These are phyloP conservation scores for Aspergillus intermedius DNA, from an alignment of 2,329 filamentous ascomycete species.

Conservation along the genomic window DNA sequence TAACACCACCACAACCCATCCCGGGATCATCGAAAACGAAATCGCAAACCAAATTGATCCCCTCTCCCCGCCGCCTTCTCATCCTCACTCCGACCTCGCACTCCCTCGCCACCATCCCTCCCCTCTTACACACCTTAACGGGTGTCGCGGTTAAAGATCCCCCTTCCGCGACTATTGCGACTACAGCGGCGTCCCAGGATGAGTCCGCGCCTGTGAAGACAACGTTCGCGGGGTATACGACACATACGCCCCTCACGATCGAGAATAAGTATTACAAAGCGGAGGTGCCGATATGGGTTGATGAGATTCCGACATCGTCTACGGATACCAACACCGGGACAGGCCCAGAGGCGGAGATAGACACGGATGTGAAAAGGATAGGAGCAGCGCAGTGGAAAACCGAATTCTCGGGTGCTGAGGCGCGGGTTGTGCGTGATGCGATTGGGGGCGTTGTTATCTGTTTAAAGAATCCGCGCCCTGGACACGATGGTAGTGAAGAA, in stretches of 20 bases:
- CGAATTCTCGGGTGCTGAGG: slow-evolving; percentile 37
- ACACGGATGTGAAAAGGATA: not conserved
- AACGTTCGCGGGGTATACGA: slow-evolving; percentile 42
- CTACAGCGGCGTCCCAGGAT: not conserved
- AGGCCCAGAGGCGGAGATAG: not conserved
- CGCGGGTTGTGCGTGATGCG: slow-evolving; percentile 38
- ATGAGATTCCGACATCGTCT: slow-evolving; percentile 32
- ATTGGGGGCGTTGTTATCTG: slow-evolving; percentile 39
- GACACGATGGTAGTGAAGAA: not conserved
- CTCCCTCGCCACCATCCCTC: slow-evolving; percentile 30
- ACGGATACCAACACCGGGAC: not conserved
- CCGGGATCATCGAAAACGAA: not conserved
- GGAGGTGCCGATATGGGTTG: slow-evolving; percentile 42
- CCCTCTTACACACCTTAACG: slow-evolving; percentile 32
- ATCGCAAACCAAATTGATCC: slow-evolving; percentile 16
- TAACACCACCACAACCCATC: no score
- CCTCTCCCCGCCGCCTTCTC: slow-evolving; percentile 37
- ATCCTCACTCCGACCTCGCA: slow-evolving; percentile 34
- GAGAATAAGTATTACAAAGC: slow-evolving; percentile 40
- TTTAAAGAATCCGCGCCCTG: slow-evolving; percentile 21
- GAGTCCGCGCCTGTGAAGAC: slow-evolving; percentile 10
- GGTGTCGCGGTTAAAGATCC: slow-evolving; percentile 22
- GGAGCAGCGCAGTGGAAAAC: slow-evolving; percentile 29
- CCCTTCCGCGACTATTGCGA: slow-evolving; percentile 12
- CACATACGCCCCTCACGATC: slow-evolving; percentile 36